Conservation (phyloP, 1,284 basidiomycete species). For the Athelia sp. region DNA sequence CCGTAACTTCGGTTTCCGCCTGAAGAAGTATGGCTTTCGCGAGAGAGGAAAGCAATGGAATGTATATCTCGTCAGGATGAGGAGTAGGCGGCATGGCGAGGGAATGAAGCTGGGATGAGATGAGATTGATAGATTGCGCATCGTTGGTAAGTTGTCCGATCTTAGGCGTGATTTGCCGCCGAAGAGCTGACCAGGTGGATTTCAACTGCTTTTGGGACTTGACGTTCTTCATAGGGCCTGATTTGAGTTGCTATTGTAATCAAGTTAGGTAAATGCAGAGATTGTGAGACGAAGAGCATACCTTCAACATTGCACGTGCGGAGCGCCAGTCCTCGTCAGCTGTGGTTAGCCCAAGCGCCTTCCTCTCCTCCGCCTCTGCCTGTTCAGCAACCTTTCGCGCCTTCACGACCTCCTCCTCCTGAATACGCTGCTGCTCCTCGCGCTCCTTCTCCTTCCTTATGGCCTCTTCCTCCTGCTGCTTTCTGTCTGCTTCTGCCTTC, state of each 20-base stretch:
- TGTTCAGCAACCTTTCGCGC: slow-evolving; percentile 25
- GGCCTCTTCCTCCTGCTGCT: slow-evolving; percentile 27
- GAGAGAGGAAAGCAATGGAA: slow-evolving; percentile 81
- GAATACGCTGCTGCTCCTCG: slow-evolving; percentile 24
- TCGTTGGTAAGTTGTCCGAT: slow-evolving; percentile 92
- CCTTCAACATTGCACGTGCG: slow-evolving; percentile 59
- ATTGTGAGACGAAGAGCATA: slow-evolving; percentile 23
- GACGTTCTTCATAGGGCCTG: slow-evolving; percentile 66
- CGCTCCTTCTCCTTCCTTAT: slow-evolving; percentile 29
- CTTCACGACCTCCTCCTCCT: slow-evolving; percentile 9
- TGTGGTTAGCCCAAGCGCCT: slow-evolving; percentile 42
- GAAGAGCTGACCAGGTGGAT: slow-evolving; percentile 55
- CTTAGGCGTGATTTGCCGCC: slow-evolving; percentile 86
- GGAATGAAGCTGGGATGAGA: slow-evolving; percentile 27
- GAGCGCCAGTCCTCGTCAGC: slow-evolving; percentile 65
- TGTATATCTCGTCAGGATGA: slow-evolving; percentile 51
- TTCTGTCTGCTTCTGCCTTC: slow-evolving; percentile 25
- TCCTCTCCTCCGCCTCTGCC: slow-evolving; percentile 23
- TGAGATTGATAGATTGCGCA: slow-evolving; percentile 57
- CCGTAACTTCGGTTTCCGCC: slow-evolving; percentile 92
- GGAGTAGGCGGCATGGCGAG: slow-evolving; percentile 28
- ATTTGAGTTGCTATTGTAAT: slow-evolving; percentile 58
- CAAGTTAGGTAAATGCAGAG: slow-evolving; percentile 5
- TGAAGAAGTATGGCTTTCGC: slow-evolving; percentile 88
- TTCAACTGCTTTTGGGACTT: slow-evolving; percentile 60